Base-by-base conservation (phyloP, 306 rosid species). In the Begonia fuchsioides region DNA sequence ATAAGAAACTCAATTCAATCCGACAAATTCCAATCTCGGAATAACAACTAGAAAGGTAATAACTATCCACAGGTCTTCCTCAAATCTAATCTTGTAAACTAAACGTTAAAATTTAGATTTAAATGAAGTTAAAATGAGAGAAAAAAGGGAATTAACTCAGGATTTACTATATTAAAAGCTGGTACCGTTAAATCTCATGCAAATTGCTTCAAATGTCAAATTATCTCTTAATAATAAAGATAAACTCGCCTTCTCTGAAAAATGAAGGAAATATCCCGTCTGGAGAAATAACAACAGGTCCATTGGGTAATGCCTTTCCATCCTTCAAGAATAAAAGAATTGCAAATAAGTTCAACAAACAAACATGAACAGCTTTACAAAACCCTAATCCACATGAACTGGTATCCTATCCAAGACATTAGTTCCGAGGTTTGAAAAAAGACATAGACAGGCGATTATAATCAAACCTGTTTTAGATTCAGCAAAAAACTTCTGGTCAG, bases 261-360 rank as follows among this genome's bases (percentile, higher is more conserved):
- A 90, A 80, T 9, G 95, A 84, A 53, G 97, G 97, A 65, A 90
- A 81, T 55, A 90, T 67, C 51, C 97, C 97, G 54, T 90, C 98
- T 0, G 98, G 98, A n/a, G 97, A 90, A 58, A 90, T 90, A 56
- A 90, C 97, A 44, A 90, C 61, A 13, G 97, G 97, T 58, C 95
- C 97, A 65, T 70, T 77, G 17, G 97, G 95, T 61, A 90, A 67
- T 56, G 92, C 67, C 59, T 81, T 84, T n/a, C 97, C 97, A 65
- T 90, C 95, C 97, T 90, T 72, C 62, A 66, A 10, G 45, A 11
- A 41, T 6, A n/a, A 1, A 41, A 41, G 45, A 41, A 41, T 10
- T 41, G 45, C 12, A n/a, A 41, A 41, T 2, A 3, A 5, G 45
- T 41, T 41, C 13, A 41, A 10, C 3, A 10, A n/a, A n/a, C 10